Percentiles rank a stretch among this genome's conserved stretches.
These are phyloP conservation scores for Mucor irregularis DNA, from an alignment of 371 early-diverging fungal genomes.

Conservation along the genomic window DNA sequence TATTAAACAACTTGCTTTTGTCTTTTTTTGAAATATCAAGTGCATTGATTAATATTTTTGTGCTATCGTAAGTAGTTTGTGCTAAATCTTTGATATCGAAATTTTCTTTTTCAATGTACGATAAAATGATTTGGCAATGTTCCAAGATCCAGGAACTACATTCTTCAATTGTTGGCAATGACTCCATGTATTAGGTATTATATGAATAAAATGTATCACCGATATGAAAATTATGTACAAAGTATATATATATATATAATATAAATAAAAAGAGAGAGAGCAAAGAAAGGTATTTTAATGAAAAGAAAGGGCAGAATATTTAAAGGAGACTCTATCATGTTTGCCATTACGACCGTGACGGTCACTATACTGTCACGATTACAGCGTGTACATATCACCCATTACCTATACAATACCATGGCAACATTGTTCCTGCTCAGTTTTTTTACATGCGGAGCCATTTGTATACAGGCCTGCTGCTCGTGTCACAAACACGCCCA, in stretches of 20 bases:
- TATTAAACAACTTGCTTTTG: background rate
- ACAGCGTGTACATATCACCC: no score
- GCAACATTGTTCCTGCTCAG: background rate
- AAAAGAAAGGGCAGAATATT: no score
- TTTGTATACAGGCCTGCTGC: background rate
- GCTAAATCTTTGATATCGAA: constrained; percentile 1
- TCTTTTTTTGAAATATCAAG: constrained; percentile 9
- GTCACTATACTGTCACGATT: no score
- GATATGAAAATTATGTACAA: no score
- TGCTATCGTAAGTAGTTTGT: constrained; percentile 3
- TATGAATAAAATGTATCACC: no score
- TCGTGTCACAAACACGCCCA: no score
- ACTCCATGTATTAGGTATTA: constrained; percentile 3
- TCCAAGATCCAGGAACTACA: constrained; percentile 13
- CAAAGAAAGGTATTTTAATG: no score
- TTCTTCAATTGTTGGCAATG: constrained; percentile 9
- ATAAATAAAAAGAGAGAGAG: background rate
- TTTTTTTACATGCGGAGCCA: background rate
- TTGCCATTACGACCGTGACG: no score
- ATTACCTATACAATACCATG: background rate
- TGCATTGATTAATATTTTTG: constrained; percentile 7
- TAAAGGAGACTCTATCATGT: no score
- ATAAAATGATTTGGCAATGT: constrained; percentile 10
- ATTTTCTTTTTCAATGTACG: constrained; percentile 4
- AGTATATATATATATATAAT: background rate